phyloP scores from a whole-genome alignment of 169 alveolate species.

The Plasmodium coatneyi region DNA sequence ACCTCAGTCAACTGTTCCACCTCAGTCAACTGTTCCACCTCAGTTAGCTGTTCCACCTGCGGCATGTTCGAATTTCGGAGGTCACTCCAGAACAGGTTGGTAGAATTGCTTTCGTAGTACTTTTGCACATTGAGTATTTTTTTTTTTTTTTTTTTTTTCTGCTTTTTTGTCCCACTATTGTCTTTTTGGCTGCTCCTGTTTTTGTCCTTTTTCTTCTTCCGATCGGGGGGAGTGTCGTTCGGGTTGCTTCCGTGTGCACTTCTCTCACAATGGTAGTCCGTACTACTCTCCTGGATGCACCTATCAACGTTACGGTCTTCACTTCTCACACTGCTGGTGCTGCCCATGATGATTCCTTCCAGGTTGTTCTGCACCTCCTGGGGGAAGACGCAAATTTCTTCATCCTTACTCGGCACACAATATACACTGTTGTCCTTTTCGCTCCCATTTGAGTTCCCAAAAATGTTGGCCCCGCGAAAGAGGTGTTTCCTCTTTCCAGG shows the following conservation, averaged over 20 bases:
- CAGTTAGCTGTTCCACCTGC: background rate
- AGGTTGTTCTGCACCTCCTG: background rate
- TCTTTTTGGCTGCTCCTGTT: background rate
- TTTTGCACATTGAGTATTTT: constrained; percentile 10
- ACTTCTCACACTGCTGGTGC: background rate
- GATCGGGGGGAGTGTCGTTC: background rate
- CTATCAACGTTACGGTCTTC: background rate
- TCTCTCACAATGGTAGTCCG: background rate
- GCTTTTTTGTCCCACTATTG: background rate
- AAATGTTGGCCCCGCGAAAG: background rate
- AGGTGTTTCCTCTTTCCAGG: background rate
- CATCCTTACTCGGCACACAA: background rate
- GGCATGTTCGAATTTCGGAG: background rate
- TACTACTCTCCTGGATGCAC: background rate
- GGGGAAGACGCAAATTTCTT: background rate
- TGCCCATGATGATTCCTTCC: background rate
- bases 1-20: background rate
- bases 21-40: background rate
- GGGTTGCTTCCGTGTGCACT: background rate
- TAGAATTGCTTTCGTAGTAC: constrained; percentile 3
- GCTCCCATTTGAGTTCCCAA: background rate
- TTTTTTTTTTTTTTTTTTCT: constrained; percentile 23
- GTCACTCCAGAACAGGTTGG: constrained; percentile 6
- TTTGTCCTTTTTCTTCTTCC: background rate
- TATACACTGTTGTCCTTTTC: background rate